phyloP scores from a whole-genome alignment of 2,329 filamentous ascomycete genomes.

The Exophiala viscosa region DNA sequence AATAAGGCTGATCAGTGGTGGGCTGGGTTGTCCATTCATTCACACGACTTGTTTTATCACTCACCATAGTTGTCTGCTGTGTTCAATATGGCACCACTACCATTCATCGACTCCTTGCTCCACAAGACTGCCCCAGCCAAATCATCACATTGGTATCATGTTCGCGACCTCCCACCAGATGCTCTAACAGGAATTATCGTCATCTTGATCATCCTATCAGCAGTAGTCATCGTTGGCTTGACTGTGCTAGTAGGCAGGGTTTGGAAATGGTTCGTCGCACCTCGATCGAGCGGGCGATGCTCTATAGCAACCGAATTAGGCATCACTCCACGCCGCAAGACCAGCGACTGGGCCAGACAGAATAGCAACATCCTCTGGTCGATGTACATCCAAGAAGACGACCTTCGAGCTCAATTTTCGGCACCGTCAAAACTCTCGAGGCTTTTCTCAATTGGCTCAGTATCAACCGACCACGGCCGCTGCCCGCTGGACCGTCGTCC shows the following conservation, averaged over 20 bases:
- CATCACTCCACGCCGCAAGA: neutral
- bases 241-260: constrained; percentile 3
- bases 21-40: too few species aligned
- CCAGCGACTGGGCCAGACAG: constrained; percentile 15
- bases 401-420: constrained; percentile 16
- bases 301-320: neutral
- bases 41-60: neutral
- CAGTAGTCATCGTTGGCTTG: constrained; percentile 3
- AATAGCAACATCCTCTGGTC: constrained; percentile 20
- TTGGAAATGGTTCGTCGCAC: constrained; percentile 4
- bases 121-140: neutral
- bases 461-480: constrained; percentile 14
- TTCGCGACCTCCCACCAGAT: constrained; percentile 1
- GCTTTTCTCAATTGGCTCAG: constrained; percentile 19
- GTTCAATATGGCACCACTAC: constrained; percentile 11
- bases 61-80: neutral
- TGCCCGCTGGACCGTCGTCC: constrained; percentile 14
- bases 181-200: constrained; percentile 6
- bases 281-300: neutral
- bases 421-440: constrained; percentile 13
- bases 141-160: neutral
- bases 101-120: constrained; percentile 2
- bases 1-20: too few species aligned
- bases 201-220: constrained; percentile 6
- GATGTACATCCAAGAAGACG: constrained; percentile 18